phyloP scores from a whole-genome alignment of 805 yeast species.

The Candida palmyrensis region DNA sequence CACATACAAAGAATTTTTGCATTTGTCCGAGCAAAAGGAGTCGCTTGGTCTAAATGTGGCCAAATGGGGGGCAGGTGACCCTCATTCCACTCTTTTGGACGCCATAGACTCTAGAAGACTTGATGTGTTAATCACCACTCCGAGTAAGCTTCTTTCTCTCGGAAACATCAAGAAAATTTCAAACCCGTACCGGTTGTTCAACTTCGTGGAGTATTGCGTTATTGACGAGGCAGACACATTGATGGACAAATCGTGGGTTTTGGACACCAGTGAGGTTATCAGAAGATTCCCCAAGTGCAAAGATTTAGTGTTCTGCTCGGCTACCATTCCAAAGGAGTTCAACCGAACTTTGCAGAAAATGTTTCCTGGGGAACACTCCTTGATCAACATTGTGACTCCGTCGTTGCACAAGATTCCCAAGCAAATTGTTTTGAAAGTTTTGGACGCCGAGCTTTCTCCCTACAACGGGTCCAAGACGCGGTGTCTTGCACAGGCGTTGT shows the following conservation, averaged over 20 bases:
- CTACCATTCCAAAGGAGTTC: constrained; percentile 82
- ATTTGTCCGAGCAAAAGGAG: constrained; percentile 15
- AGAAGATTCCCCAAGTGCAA: constrained; percentile 46
- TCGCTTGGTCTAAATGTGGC: constrained; percentile 40
- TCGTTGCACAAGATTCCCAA: constrained; percentile 80
- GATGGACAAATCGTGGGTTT: constrained; percentile 74
- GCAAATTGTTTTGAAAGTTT: constrained; percentile 62
- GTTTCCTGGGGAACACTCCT: constrained; percentile 54
- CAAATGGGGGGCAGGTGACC: constrained; percentile 60
- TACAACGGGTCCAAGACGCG: constrained; percentile 79
- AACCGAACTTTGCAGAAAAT: constrained; percentile 52
- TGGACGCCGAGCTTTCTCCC: constrained; percentile 75
- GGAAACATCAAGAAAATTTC: constrained; percentile 23
- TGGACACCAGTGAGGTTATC: constrained; percentile 56
- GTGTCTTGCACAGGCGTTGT: constrained; percentile 83
- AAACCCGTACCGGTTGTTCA: constrained; percentile 33
- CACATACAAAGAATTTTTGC: constrained; percentile 17
- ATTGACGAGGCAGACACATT: constrained; percentile 94
- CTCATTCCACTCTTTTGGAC: constrained; percentile 48
- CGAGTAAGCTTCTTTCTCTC: constrained; percentile 58
- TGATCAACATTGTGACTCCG: constrained; percentile 67
- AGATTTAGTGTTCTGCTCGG: constrained; percentile 76
- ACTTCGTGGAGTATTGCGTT: constrained; percentile 54
- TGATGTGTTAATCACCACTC: constrained; percentile 83
- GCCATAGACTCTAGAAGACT: constrained; percentile 44